Percentiles rank a stretch among this genome's conserved stretches.
Conservation (phyloP, 2,329 filamentous ascomycete genomes). For the Xylaria arbuscula region DNA sequence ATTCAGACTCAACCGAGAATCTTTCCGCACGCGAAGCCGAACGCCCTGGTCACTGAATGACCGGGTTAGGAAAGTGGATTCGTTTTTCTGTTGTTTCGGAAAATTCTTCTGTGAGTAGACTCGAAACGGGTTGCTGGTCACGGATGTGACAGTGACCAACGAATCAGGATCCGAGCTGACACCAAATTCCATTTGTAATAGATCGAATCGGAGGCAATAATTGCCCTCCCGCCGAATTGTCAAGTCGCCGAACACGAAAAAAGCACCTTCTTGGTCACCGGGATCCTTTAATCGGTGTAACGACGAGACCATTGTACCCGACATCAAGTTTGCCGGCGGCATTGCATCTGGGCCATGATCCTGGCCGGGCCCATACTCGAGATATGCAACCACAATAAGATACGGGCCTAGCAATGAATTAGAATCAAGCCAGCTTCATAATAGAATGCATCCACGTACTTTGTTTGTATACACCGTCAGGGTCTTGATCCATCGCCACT, state of each 20-base stretch:
- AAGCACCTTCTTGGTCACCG: constrained; percentile 81
- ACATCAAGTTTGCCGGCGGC: constrained; percentile 63
- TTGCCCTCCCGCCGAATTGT: constrained; percentile 80
- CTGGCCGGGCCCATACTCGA: constrained; percentile 55
- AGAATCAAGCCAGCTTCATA: constrained; percentile 20
- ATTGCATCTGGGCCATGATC: constrained; percentile 55
- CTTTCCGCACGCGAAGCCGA: constrained; percentile 82
- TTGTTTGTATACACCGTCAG: constrained; percentile 61
- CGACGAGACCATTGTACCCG: constrained; percentile 82
- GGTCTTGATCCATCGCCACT: constrained; percentile 59
- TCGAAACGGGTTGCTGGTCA: constrained; percentile 68
- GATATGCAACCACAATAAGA: constrained; percentile 48
- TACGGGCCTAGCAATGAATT: constrained; percentile 47
- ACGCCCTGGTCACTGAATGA: constrained; percentile 90
- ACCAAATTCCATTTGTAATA: constrained; percentile 74
- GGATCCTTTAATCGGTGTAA: constrained; percentile 84
- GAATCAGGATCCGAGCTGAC: constrained; percentile 40
- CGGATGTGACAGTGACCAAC: constrained; percentile 48
- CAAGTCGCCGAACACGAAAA: constrained; percentile 91
- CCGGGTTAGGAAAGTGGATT: constrained; percentile 80
- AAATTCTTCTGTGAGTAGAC: constrained; percentile 75
- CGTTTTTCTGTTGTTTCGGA: constrained; percentile 75
- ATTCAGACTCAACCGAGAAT: constrained; percentile 71
- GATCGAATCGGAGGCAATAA: constrained; percentile 79
- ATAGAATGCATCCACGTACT: constrained; percentile 60